Evolutionary conservation across 2,329 filamentous ascomycete species (phyloP).

Genomic region (Venturia asperata): DNA sequence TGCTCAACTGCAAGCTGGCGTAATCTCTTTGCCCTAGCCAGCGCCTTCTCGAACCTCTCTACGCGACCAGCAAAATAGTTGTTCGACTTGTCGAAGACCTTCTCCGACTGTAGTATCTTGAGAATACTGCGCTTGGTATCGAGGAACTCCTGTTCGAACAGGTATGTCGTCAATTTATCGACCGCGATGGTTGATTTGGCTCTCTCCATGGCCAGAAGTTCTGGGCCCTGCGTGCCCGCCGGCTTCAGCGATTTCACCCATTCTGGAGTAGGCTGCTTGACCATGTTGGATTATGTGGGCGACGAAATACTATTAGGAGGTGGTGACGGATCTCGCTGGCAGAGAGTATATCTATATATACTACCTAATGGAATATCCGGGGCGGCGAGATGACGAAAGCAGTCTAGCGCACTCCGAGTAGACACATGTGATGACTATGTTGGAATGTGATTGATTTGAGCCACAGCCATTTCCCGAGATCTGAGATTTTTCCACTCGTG

Average conservation of each 20-base stretch:
- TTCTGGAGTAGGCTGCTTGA: conserved; percentile 43
- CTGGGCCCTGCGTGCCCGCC: conserved; percentile 58
- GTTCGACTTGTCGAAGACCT: conserved; percentile 69
- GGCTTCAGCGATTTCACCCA: conserved; percentile 64
- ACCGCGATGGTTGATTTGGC: conserved; percentile 60
- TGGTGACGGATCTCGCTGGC: not conserved
- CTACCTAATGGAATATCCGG: not conserved
- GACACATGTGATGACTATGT: not conserved
- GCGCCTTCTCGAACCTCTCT: conserved; percentile 60
- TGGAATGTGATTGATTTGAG: conserved; percentile 7
- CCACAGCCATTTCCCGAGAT: not conserved
- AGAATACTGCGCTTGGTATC: conserved; percentile 55
- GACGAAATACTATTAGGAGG: not conserved
- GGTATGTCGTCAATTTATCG: conserved; percentile 58
- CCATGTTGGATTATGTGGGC: not conserved
- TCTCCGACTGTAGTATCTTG: conserved; percentile 57
- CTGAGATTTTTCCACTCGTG: not conserved
- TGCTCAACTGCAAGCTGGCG: conserved; percentile 59
- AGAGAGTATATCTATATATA: not conserved
- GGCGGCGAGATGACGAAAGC: not conserved
- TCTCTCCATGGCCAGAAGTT: conserved; percentile 63
- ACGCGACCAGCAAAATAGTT: conserved; percentile 68
- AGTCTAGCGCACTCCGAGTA: not conserved
- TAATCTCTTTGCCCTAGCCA: conserved; percentile 64
- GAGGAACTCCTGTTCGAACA: conserved; percentile 61